A percentile compares a stretch with the other conserved stretches of the same genome.
Evolutionary conservation across 441 rosid genomes (phyloP).

Genomic region (Adansonia rubrostipa): DNA sequence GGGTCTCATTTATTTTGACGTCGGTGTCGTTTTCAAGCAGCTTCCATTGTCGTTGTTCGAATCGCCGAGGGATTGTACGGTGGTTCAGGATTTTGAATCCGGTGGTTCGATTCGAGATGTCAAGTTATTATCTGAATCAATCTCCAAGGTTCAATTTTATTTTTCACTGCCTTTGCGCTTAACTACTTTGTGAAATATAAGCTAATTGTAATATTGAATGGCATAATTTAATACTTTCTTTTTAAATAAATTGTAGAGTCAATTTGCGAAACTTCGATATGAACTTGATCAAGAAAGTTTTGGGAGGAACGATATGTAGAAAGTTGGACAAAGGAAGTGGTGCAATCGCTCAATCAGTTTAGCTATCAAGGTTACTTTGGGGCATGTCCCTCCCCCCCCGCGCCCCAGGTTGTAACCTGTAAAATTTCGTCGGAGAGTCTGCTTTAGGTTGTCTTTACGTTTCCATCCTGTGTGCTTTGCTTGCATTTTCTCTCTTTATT

Average conservation of each 20-base stretch:
- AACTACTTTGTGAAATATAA: background rate
- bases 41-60: slow-evolving; percentile 84
- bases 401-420: slow-evolving; percentile 31
- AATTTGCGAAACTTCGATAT: slow-evolving; percentile 37
- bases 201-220: background rate
- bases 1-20: slow-evolving; percentile 87
- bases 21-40: slow-evolving; percentile 84
- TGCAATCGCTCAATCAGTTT: slow-evolving; percentile 43
- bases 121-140: slow-evolving; percentile 31
- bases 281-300: slow-evolving; percentile 37
- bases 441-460: slow-evolving; percentile 40
- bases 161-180: background rate
- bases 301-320: slow-evolving; percentile 41
- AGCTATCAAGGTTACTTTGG: slow-evolving; percentile 22
- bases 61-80: slow-evolving; percentile 73
- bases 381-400: slow-evolving; percentile 12
- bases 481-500: slow-evolving; percentile 39
- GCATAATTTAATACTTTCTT: background rate
- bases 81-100: slow-evolving; percentile 35
- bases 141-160: slow-evolving; percentile 41
- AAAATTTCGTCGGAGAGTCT: slow-evolving; percentile 39
- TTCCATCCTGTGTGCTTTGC: slow-evolving; percentile 55
- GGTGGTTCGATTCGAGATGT: slow-evolving; percentile 25
- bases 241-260: slow-evolving; percentile 41
- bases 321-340: slow-evolving; percentile 21